Evolutionary conservation across 345 rosid species (phyloP).

Genomic region (Dipteronia sinensis): DNA sequence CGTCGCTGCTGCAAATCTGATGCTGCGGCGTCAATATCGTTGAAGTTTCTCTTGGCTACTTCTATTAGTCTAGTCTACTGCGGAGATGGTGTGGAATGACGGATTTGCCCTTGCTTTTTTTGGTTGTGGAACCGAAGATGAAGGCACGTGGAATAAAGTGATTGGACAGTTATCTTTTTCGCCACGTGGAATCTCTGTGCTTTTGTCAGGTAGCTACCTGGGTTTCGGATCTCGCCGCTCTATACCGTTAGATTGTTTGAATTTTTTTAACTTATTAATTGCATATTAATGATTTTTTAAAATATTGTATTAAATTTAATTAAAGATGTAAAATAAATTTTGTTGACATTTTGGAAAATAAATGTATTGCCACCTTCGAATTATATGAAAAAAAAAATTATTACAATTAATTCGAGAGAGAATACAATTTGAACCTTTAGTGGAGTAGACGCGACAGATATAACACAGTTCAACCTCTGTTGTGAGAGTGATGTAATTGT

Average conservation of each 20-base stretch:
- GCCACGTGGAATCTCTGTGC: conserved; percentile 31
- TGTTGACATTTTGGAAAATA: no score
- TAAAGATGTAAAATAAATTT: no score
- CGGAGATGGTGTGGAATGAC: not conserved
- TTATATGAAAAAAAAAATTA: no score
- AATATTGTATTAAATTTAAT: no score
- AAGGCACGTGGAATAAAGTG: conserved; percentile 39
- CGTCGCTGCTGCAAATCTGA: conserved; percentile 39
- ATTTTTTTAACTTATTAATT: no score
- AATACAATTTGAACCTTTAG: no score
- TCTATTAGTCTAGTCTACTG: not conserved
- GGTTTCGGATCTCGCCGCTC: conserved; percentile 18
- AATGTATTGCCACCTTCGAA: no score
- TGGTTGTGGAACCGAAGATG: conserved; percentile 18
- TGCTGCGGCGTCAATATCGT: conserved; percentile 44
- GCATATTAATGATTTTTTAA: no score
- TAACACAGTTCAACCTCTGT: no score
- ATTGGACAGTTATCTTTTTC: conserved; percentile 17
- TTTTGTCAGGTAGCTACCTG: conserved; percentile 9
- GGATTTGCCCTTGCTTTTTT: conserved; percentile 31
- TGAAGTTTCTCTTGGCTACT: conserved; percentile 16
- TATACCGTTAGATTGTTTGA: not conserved
- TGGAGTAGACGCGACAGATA: no score
- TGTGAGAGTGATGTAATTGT: not conserved
- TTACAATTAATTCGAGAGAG: no score